Percentiles rank a stretch among this genome's conserved stretches.
Evolutionary conservation across 2,329 filamentous ascomycete genomes (phyloP).

Genomic region (Xylaria sp.): DNA sequence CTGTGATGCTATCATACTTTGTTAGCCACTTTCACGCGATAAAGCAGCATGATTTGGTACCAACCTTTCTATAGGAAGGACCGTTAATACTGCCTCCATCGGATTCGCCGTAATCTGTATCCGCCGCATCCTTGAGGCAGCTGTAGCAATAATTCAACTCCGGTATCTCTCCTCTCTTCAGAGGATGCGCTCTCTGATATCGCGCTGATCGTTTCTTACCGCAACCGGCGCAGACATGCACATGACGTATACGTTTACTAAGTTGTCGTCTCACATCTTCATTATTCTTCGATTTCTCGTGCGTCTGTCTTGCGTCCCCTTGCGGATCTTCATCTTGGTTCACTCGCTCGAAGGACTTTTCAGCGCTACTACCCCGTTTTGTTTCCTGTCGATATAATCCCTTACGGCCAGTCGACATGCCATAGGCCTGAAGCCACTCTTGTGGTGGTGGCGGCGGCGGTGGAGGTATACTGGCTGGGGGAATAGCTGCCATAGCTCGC

Average conservation of each 20-base stretch:
- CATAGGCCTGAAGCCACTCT: constrained; percentile 1
- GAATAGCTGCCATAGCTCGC: constrained; percentile 24
- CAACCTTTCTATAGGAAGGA: constrained; percentile 13
- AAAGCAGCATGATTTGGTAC: neutral
- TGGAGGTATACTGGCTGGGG: constrained; percentile 24
- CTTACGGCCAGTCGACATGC: neutral
- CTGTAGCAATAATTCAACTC: constrained; percentile 41
- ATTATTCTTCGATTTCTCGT: constrained; percentile 6
- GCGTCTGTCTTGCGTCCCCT: neutral
- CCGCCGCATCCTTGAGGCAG: constrained; percentile 39
- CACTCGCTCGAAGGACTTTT: neutral
- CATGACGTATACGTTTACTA: constrained; percentile 42
- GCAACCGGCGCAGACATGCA: constrained; percentile 45
- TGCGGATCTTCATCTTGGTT: neutral
- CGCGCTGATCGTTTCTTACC: constrained; percentile 43
- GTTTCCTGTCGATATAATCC: neutral
- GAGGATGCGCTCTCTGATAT: constrained; percentile 43
- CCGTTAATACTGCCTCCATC: constrained; percentile 1
- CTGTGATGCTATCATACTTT: constrained; percentile 22
- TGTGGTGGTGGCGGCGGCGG: constrained; percentile 30
- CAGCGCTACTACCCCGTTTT: neutral
- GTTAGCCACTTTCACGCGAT: constrained; percentile 2
- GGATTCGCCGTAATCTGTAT: constrained; percentile 17
- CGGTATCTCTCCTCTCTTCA: constrained; percentile 45
- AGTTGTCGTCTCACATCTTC: constrained; percentile 25